These are phyloP conservation scores for Euphorbia corollata DNA, from an alignment of 441 rosid species.

Conservation along the genomic window DNA sequence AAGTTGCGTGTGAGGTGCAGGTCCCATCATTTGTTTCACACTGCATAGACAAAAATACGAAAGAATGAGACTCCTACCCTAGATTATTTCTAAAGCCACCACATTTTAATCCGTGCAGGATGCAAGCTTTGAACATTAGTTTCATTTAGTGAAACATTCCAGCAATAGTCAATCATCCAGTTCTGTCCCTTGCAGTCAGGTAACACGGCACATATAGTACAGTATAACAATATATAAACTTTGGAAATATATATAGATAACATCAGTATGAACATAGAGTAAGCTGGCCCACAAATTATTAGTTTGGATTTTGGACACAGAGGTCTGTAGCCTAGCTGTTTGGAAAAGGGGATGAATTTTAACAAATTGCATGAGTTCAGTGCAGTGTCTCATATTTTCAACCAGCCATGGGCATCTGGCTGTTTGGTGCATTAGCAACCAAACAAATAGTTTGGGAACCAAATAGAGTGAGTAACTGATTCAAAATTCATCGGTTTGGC, in stretches of 20 bases:
- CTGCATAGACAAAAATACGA: constrained; percentile 32
- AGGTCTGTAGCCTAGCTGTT: background rate
- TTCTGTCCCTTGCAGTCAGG: background rate
- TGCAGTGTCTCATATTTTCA: too few species aligned
- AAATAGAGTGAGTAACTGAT: background rate
- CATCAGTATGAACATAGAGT: background rate
- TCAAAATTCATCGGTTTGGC: background rate
- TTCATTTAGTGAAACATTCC: background rate
- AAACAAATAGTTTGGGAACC: too few species aligned
- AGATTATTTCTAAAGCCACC: constrained; percentile 20
- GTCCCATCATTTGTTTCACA: constrained; percentile 64
- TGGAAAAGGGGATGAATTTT: background rate
- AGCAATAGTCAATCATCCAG: background rate
- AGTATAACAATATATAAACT: background rate
- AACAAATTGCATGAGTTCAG: too few species aligned
- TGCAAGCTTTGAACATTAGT: background rate
- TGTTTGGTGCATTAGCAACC: too few species aligned
- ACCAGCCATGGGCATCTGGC: too few species aligned
- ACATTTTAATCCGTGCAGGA: background rate
- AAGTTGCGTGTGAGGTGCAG: constrained; percentile 86
- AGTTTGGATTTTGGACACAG: background rate
- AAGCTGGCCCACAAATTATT: background rate
- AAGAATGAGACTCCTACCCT: constrained; percentile 1
- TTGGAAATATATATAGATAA: too few species aligned
- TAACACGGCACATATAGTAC: background rate